Conservation (phyloP, 768 basidiomycete species). For the Cyclocybe aegerita region DNA sequence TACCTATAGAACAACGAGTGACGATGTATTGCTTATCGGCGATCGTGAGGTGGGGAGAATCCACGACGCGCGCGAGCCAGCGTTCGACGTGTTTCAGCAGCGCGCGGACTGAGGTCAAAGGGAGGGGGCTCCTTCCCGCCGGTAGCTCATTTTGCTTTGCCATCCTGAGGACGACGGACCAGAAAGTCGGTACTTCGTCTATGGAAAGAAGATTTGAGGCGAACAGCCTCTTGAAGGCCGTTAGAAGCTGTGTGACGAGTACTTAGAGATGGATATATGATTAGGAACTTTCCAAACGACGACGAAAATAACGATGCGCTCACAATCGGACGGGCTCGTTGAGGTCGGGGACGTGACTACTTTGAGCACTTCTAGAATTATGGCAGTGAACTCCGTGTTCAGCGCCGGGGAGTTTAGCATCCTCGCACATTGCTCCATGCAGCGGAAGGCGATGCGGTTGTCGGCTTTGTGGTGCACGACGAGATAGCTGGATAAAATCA, state of each 20-base stretch:
- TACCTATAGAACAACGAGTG: too few species aligned
- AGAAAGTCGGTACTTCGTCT: constrained; percentile 2
- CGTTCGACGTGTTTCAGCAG: too few species aligned
- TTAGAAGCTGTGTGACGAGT: constrained; percentile 2
- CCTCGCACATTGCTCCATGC: constrained; percentile 11
- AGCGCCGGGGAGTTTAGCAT: constrained; percentile 8
- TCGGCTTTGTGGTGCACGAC: constrained; percentile 10
- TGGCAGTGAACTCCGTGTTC: neutral
- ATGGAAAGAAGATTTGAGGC: constrained; percentile 1
- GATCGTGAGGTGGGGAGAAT: too few species aligned
- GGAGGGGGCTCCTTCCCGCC: too few species aligned
- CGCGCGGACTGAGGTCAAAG: too few species aligned
- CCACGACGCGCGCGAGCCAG: too few species aligned
- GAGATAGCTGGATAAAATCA: constrained; percentile 10
- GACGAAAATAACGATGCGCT: neutral
- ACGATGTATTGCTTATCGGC: too few species aligned
- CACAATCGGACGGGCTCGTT: constrained; percentile 1
- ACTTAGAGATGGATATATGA: neutral
- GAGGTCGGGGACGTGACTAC: neutral
- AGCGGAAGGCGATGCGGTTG: constrained; percentile 4
- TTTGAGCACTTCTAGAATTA: constrained; percentile 7
- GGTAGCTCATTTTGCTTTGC: too few species aligned
- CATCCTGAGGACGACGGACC: neutral
- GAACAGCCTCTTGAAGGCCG: constrained; percentile 3
- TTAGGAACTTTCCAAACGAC: neutral